Evolutionary conservation across 257 asterid genomes (phyloP).

Genomic region (Ilex aquifolium): DNA sequence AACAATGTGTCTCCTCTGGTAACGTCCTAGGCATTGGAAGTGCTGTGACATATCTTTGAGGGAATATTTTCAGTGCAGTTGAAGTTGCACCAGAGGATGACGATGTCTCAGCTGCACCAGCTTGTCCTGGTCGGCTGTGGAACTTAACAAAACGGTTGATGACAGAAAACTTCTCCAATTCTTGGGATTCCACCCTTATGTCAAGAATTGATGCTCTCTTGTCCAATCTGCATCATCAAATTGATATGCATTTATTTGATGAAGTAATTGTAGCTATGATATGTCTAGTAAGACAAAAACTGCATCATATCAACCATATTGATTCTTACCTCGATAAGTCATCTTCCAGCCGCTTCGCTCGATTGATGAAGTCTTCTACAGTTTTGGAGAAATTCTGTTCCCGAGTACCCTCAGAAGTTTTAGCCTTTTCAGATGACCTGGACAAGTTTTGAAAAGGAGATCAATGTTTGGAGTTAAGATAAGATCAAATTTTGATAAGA

Average conservation of each 20-base stretch:
- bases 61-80: conserved; percentile 19
- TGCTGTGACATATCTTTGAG: conserved; percentile 51
- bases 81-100: conserved; percentile 23
- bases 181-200: conserved; percentile 51
- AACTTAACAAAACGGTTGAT: conserved; percentile 69
- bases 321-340: conserved; percentile 43
- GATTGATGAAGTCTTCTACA: conserved; percentile 34
- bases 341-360: conserved; percentile 47
- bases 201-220: conserved; percentile 38
- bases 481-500: conserved; percentile 4
- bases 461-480: neutral
- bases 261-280: too few species aligned
- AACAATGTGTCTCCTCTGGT: conserved; percentile 51
- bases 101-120: conserved; percentile 28
- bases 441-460: conserved; percentile 15
- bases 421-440: conserved; percentile 37
- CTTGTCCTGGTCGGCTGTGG: conserved; percentile 39
- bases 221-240: conserved; percentile 60
- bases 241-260: conserved; percentile 6
- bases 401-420: conserved; percentile 26
- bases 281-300: too few species aligned
- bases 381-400: conserved; percentile 30
- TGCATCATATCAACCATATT: too few species aligned
- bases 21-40: conserved; percentile 56
- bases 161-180: conserved; percentile 55